Conservation (phyloP, 768 basidiomycete species). For the Porpolomopsis calyptriformis region DNA sequence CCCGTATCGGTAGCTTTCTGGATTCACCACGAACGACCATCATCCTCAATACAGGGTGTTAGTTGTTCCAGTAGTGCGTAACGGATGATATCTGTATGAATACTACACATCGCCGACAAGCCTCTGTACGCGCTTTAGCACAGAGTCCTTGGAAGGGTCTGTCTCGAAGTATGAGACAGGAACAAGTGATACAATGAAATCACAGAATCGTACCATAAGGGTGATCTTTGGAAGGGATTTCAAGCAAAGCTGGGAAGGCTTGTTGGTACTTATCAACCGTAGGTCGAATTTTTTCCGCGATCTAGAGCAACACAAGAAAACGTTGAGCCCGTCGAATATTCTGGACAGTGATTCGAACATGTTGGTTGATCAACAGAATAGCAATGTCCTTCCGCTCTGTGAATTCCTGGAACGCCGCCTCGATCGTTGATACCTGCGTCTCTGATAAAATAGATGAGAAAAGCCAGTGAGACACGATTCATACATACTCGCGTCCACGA, state of each 20-base stretch:
- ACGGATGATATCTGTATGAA: neutral
- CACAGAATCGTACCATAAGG: slow-evolving; percentile 67
- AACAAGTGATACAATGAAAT: neutral
- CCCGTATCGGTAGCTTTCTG: too few relatives aligned
- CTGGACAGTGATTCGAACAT: slow-evolving; percentile 44
- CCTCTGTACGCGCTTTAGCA: slow-evolving; percentile 94
- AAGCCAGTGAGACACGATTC: neutral
- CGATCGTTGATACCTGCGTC: slow-evolving; percentile 84
- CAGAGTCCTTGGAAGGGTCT: slow-evolving; percentile 95
- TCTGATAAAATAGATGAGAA: slow-evolving; percentile 36
- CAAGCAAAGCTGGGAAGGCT: slow-evolving; percentile 91
- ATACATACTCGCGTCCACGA: slow-evolving; percentile 85
- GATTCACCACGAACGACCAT: too few relatives aligned
- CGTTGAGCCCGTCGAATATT: slow-evolving; percentile 2
- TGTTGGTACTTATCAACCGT: slow-evolving; percentile 92
- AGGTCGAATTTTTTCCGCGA: slow-evolving; percentile 95
- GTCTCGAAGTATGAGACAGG: slow-evolving; percentile 12
- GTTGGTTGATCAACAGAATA: slow-evolving; percentile 95
- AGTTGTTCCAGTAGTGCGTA: neutral
- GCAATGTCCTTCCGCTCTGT: slow-evolving; percentile 92
- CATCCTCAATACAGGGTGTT: too few relatives aligned
- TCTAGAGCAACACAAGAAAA: slow-evolving; percentile 33
- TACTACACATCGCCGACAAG: slow-evolving; percentile 73
- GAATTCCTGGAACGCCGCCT: slow-evolving; percentile 87
- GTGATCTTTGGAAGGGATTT: slow-evolving; percentile 98